A percentile compares a stretch with the other conserved stretches of the same genome.
Evolutionary conservation across 495 filamentous ascomycete species (phyloP).

Genomic region (Cercophora scortea): DNA sequence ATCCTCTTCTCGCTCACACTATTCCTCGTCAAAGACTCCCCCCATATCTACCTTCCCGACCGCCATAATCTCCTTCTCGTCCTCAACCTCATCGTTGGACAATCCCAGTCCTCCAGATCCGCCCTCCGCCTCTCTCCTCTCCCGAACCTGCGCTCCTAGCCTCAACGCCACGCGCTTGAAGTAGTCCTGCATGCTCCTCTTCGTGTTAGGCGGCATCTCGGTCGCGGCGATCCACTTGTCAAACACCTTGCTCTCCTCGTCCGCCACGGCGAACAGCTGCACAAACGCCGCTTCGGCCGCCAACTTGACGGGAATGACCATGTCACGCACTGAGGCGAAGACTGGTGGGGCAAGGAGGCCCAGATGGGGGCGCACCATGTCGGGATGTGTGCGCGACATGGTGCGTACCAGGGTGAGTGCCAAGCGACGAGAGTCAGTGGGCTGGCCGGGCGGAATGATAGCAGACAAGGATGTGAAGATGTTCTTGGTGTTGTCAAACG

Average conservation of each 20-base stretch:
- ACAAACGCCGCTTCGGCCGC: constrained; percentile 92
- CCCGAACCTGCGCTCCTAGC: constrained; percentile 73
- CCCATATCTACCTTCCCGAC: constrained; percentile 87
- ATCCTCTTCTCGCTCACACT: neutral
- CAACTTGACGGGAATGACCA: constrained; percentile 93
- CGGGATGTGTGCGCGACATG: constrained; percentile 63
- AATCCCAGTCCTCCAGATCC: constrained; percentile 79
- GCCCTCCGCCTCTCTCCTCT: constrained; percentile 83
- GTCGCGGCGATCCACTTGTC: constrained; percentile 69
- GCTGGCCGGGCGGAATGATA: constrained; percentile 66
- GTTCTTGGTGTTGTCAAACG: constrained; percentile 63
- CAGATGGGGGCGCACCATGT: constrained; percentile 73
- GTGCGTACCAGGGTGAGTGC: constrained; percentile 87
- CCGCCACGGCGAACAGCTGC: constrained; percentile 85
- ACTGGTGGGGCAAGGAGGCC: constrained; percentile 69
- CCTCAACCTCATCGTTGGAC: constrained; percentile 81
- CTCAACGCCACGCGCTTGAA: constrained; percentile 87
- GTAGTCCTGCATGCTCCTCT: constrained; percentile 93
- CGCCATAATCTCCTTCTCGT: constrained; percentile 92
- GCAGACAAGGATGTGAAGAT: constrained; percentile 69
- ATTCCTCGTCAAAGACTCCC: constrained; percentile 42
- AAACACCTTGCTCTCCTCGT: constrained; percentile 77
- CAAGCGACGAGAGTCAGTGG: constrained; percentile 76
- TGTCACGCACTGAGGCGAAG: constrained; percentile 84
- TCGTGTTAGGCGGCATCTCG: constrained; percentile 57